These are phyloP conservation scores for Solanum etuberosum DNA, from an alignment of 257 asterid genomes.

Conservation along the genomic window DNA sequence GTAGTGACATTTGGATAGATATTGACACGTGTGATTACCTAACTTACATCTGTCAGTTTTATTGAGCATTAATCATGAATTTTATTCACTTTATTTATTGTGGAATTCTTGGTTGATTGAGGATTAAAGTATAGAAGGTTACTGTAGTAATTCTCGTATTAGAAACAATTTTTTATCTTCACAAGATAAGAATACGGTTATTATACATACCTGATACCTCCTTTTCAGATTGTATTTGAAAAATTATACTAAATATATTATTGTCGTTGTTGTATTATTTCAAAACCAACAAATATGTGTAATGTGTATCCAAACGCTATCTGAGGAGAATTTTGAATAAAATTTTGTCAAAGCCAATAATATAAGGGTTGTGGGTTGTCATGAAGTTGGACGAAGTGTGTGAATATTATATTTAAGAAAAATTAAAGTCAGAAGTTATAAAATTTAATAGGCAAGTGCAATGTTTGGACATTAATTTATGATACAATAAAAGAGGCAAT, in stretches of 20 bases:
- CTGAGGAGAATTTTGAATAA: neutral
- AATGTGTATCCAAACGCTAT: neutral
- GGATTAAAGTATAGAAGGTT: too few relatives aligned
- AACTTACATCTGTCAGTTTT: neutral
- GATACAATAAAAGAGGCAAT: neutral
- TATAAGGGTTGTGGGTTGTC: neutral
- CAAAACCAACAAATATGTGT: neutral
- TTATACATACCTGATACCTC: fast-evolving
- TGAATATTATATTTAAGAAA: neutral
- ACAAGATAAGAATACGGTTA: too few relatives aligned
- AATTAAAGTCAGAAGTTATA: neutral
- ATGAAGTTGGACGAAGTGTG: neutral
- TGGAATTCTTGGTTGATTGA: too few relatives aligned
- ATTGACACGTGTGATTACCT: neutral
- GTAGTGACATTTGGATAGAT: neutral
- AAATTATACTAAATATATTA: too few relatives aligned
- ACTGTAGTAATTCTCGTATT: too few relatives aligned
- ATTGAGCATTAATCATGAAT: too few relatives aligned
- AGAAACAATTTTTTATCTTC: too few relatives aligned
- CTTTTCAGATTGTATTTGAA: fast-evolving
- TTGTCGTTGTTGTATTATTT: neutral
- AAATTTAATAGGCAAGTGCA: neutral
- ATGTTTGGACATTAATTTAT: neutral
- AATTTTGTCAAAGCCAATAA: neutral
- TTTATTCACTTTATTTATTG: too few relatives aligned